phyloP scores from a whole-genome alignment of 1,284 basidiomycete species.

The Tylopilus sp. region DNA sequence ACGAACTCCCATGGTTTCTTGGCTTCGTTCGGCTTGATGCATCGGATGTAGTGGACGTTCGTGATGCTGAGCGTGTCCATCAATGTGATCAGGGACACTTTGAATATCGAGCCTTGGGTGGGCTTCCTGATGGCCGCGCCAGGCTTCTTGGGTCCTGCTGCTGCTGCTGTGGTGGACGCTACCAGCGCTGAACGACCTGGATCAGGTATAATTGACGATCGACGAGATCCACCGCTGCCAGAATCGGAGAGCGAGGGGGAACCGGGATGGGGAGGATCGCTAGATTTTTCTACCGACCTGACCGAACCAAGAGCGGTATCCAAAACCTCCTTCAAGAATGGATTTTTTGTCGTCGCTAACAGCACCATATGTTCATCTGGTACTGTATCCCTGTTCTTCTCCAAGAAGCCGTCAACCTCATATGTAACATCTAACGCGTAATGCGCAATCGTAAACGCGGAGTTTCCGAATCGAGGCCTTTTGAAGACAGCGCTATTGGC shows the following conservation, averaged over 20 bases:
- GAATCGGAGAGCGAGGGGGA: constrained; percentile 74
- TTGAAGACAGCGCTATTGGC: constrained; percentile 92
- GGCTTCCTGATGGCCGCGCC: constrained; percentile 83
- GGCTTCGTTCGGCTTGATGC: constrained; percentile 98
- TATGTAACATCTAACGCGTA: constrained; percentile 99
- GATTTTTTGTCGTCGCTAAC: constrained; percentile 82
- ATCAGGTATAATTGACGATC: constrained; percentile 80
- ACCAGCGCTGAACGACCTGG: constrained; percentile 76
- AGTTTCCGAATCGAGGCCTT: constrained; percentile 96
- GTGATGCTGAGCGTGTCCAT: constrained; percentile 99
- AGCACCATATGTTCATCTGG: constrained; percentile 96
- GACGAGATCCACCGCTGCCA: constrained; percentile 67
- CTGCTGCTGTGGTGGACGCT: constrained; percentile 40
- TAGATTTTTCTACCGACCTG: constrained; percentile 50
- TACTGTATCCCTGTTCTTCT: constrained; percentile 99
- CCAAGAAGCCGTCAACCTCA: constrained; percentile 96
- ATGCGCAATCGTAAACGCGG: constrained; percentile 97
- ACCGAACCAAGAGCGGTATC: constrained; percentile 82
- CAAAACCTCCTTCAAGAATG: constrained; percentile 92
- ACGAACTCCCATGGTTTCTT: constrained; percentile 98
- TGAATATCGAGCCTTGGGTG: constrained; percentile 98
- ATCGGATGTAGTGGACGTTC: constrained; percentile 99
- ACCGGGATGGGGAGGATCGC: constrained; percentile 50
- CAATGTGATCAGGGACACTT: constrained; percentile 86
- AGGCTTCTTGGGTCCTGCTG: constrained; percentile 50